Evolutionary conservation across 176 grass and related monocot genomes (phyloP).

Genomic region (Poa annua): DNA sequence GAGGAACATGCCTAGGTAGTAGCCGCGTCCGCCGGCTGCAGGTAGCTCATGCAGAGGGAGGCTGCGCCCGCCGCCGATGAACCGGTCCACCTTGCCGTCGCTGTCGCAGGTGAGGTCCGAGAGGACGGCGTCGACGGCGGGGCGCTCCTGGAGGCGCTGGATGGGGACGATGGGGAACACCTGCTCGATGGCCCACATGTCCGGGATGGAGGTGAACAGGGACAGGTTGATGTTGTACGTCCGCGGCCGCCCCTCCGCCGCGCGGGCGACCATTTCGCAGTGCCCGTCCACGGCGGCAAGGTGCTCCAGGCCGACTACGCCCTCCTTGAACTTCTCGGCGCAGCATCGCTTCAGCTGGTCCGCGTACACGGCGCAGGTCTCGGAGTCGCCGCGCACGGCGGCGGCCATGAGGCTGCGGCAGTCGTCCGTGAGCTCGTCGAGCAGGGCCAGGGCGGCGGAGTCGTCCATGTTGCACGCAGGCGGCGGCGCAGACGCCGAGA

Average conservation of each 20-base stretch:
- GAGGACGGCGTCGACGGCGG: constrained; percentile 60
- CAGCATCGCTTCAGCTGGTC: constrained; percentile 83
- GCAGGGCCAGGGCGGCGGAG: constrained; percentile 46
- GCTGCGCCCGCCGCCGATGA: constrained; percentile 75
- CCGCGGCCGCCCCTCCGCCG: constrained; percentile 47
- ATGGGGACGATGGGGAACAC: constrained; percentile 86
- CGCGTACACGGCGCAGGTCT: constrained; percentile 63
- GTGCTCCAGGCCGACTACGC: constrained; percentile 68
- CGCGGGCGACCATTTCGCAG: constrained; percentile 72
- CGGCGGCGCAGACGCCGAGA: constrained; percentile 45
- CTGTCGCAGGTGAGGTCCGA: constrained; percentile 92
- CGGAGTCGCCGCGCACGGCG: constrained; percentile 61
- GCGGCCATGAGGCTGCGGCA: constrained; percentile 82
- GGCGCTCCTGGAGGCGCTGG: constrained; percentile 73
- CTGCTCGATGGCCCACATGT: constrained; percentile 93
- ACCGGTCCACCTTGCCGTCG: constrained; percentile 79
- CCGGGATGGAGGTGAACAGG: constrained; percentile 87
- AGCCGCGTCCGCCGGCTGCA: constrained; percentile 45
- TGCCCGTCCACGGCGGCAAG: constrained; percentile 76
- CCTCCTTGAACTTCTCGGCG: constrained; percentile 89
- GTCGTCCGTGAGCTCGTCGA: constrained; percentile 76
- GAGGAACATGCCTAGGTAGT: constrained; percentile 95
- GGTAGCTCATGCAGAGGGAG: constrained; percentile 78
- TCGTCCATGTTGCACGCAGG: constrained; percentile 30
- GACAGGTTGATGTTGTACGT: constrained; percentile 88